phyloP scores from a whole-genome alignment of 2,329 filamentous ascomycete genomes.

The Diaporthe ilicicola region DNA sequence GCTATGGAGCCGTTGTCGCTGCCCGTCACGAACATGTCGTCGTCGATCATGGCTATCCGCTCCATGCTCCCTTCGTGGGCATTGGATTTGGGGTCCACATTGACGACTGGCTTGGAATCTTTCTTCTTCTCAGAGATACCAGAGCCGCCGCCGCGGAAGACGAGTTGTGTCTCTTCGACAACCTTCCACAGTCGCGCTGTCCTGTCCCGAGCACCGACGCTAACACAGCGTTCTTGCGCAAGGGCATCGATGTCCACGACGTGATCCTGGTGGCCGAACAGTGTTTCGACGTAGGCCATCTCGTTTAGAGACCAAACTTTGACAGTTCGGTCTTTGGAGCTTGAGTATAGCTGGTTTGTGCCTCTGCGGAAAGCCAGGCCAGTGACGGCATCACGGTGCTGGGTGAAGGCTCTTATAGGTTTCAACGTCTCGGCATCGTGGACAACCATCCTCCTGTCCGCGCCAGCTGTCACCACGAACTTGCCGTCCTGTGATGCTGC shows the following conservation, averaged over 20 bases:
- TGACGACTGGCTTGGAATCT: conserved; percentile 57
- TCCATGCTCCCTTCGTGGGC: conserved; percentile 88
- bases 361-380: conserved; percentile 85
- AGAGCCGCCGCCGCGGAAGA: conserved; percentile 85
- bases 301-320: conserved; percentile 96
- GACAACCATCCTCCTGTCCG: conserved; percentile 84
- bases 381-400: conserved; percentile 89
- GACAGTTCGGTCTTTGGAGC: conserved; percentile 89
- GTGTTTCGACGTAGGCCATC: conserved; percentile 91
- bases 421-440: conserved; percentile 85
- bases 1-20: conserved; percentile 89
- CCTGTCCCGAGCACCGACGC: conserved; percentile 88
- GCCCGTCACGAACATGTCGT: conserved; percentile 89
- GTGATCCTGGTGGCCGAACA: conserved; percentile 95
- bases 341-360: conserved; percentile 92
- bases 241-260: conserved; percentile 86
- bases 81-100: conserved; percentile 60
- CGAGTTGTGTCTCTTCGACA: conserved; percentile 91
- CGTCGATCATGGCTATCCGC: conserved; percentile 88
- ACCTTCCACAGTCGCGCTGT: conserved; percentile 97
- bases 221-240: conserved; percentile 87
- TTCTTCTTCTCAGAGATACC: conserved; percentile 44
- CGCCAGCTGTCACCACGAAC: conserved; percentile 89
- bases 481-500: conserved; percentile 90
- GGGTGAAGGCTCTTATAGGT: conserved; percentile 84